phyloP scores from a whole-genome alignment of 129 eudicot species.

The Arctium lappa region DNA sequence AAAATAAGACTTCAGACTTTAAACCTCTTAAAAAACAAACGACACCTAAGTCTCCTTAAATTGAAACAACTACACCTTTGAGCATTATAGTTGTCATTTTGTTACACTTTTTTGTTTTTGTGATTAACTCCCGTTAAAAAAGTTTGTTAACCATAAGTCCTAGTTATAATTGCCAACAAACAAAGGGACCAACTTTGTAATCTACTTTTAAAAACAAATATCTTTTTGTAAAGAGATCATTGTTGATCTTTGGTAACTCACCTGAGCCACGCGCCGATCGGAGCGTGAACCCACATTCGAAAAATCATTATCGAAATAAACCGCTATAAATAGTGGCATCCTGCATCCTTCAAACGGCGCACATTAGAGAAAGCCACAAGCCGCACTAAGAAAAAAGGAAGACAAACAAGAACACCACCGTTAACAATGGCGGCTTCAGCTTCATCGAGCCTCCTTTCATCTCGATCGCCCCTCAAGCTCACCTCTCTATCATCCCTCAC shows the following conservation, averaged over 20 bases:
- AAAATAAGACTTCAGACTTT: too few species aligned
- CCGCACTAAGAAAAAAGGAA: conserved; percentile 1
- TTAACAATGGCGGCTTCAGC: conserved; percentile 55
- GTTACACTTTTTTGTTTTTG: too few species aligned
- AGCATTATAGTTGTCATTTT: too few species aligned
- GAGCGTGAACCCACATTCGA: background rate
- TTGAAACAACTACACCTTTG: too few species aligned
- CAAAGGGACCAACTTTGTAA: background rate
- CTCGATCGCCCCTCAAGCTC: conserved; percentile 30
- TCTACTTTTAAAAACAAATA: background rate
- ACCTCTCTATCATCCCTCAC: conserved; percentile 37
- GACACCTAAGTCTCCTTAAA: too few species aligned
- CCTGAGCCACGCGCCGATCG: background rate
- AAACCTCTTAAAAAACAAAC: too few species aligned
- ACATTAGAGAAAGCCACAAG: background rate
- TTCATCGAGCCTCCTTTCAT: conserved; percentile 37
- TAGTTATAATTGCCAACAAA: background rate
- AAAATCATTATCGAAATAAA: background rate
- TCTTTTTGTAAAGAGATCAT: background rate
- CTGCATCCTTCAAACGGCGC: conserved; percentile 27
- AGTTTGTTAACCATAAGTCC: too few species aligned
- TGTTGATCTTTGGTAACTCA: background rate
- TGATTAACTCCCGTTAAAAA: too few species aligned
- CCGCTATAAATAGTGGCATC: conserved; percentile 17
- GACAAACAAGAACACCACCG: background rate